Evolutionary conservation across 2,329 filamentous ascomycete genomes (phyloP), one percentile per base, ranked within the genome.

Genomic region (Ascochyta koolunga): DNA sequence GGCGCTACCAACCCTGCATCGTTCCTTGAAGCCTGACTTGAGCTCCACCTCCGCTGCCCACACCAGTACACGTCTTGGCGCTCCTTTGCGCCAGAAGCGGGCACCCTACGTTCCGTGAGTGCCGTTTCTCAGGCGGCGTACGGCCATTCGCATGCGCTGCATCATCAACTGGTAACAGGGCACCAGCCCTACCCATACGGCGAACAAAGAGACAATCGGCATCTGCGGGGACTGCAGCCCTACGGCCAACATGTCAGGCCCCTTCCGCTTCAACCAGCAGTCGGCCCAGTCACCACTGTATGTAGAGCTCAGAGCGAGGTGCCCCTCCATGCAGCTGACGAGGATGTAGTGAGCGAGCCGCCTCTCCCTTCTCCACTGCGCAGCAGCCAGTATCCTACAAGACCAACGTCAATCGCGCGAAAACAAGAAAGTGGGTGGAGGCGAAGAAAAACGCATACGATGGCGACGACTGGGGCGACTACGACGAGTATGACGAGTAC

Each of bases 361-460:
- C 66, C n/a, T 68, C 66, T 18, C 62, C 60, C 38, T 61, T 62
- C 54, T 61, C 66, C 35, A 56, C 64, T 32, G 62, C 59, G 32
- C 39, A 31, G 16, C 79, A 80, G 47, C 77, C 80, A 22, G 75
- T 83, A 24, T 84, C 82, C 22, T 96, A 93, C 77, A 89, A 90
- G 72, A 86, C 91, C 45, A 96, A 96, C 73, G 87, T 97, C 42
- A 93, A 90, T 76, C 87, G 93, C 58, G 84, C 87, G 50, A 96
- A 96, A 78, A 97, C 93, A 50, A 90, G 88, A 77, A 96, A 96
- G 83, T 98, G 93, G 93, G 89, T 93, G 32, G 89, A 96, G 68
- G 93, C 93, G 31, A 93, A 93, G 75, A 82, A 86, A 54, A 87
- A 89, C 65, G 90, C 86, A 70, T 98, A 98, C 70, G 93, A 93